Evolutionary conservation across 176 grass and related monocot species (phyloP).

Genomic region (Chrysopogon serrulatus): DNA sequence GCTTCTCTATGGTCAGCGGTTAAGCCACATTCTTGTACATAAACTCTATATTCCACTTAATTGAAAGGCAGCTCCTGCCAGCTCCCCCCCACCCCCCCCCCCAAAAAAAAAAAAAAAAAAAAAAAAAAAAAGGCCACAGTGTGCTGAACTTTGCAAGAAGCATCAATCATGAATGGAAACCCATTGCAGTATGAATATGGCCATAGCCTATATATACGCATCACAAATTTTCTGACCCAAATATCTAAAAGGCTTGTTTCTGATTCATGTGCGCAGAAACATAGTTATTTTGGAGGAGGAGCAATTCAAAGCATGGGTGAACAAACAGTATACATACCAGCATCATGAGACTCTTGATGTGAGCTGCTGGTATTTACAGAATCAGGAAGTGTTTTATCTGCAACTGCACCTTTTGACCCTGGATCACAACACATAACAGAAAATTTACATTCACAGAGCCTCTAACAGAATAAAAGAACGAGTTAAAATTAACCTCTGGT

Average conservation of each 20-base stretch:
- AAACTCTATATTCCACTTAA: too few relatives aligned
- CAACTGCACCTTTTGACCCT: background rate
- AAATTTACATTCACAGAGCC: background rate
- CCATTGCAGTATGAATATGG: background rate
- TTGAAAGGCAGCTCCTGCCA: too few relatives aligned
- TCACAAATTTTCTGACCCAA: background rate
- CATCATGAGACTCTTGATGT: slow-evolving; percentile 24
- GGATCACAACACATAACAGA: background rate
- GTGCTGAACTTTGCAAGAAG: background rate
- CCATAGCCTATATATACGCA: background rate
- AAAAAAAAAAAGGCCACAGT: background rate
- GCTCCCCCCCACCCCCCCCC: too few relatives aligned
- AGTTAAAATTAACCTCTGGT: background rate
- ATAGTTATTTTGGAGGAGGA: background rate
- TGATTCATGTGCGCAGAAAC: background rate
- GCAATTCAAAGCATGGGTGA: slow-evolving; percentile 10
- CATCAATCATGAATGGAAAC: background rate
- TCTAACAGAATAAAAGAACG: background rate
- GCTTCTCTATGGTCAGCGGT: too few relatives aligned
- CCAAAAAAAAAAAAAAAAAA: too few relatives aligned
- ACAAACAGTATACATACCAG: slow-evolving; percentile 15
- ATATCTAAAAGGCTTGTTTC: background rate
- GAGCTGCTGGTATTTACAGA: slow-evolving; percentile 29
- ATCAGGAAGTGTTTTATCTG: slow-evolving; percentile 4
- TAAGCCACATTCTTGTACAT: too few relatives aligned